Conservation (phyloP, 768 basidiomycete species). For the Pisolithus orientalis region DNA sequence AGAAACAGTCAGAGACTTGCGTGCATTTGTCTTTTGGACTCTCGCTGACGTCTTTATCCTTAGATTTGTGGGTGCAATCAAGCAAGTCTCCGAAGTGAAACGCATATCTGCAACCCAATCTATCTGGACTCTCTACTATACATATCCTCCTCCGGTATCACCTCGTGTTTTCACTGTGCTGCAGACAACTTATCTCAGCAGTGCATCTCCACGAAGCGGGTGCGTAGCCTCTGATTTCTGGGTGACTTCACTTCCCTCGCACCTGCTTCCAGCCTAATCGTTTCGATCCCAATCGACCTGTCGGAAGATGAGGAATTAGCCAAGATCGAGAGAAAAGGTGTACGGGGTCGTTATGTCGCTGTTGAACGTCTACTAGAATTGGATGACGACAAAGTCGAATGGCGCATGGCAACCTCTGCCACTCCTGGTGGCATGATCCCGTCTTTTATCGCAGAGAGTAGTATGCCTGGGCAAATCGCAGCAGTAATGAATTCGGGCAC, state of each 20-base stretch:
- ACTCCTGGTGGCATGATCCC: constrained; percentile 68
- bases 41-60: not conserved
- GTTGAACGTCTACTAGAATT: constrained; percentile 63
- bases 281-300: constrained; percentile 69
- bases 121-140: constrained; percentile 72
- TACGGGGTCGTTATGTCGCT: constrained; percentile 62
- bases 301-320: constrained; percentile 50
- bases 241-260: not conserved
- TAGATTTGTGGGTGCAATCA: constrained; percentile 63
- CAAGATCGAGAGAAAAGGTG: constrained; percentile 56
- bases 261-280: constrained; percentile 23
- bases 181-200: constrained; percentile 51
- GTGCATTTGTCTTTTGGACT: not conserved
- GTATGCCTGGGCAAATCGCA: constrained; percentile 58
- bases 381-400: constrained; percentile 59
- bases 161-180: constrained; percentile 73
- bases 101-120: constrained; percentile 55
- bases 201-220: constrained; percentile 51
- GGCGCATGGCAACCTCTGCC: constrained; percentile 77
- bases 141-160: constrained; percentile 62
- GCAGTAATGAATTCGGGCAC: constrained; percentile 34
- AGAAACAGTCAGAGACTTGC: constrained; percentile 48
- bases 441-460: constrained; percentile 52
- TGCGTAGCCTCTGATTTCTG: constrained; percentile 26
- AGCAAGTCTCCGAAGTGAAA: constrained; percentile 57